phyloP scores from a whole-genome alignment of 768 basidiomycete genomes.

The Tricholomella constricta region DNA sequence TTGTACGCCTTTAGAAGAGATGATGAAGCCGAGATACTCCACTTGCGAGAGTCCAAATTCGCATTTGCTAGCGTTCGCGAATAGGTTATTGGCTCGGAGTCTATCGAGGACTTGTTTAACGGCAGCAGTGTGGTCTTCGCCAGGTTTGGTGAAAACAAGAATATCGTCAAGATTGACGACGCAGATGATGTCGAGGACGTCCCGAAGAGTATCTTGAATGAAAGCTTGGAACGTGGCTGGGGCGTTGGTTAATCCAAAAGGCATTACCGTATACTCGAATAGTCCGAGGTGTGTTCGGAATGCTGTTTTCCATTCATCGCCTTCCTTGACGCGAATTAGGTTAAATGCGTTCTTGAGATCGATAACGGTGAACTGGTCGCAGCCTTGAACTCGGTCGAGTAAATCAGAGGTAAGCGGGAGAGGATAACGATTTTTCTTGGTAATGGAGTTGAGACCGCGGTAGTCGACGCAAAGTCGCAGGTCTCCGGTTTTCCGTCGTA shows the following conservation, averaged over 20 bases:
- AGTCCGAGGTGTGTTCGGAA: constrained; percentile 39
- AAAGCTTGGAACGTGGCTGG: constrained; percentile 46
- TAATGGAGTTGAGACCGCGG: constrained; percentile 32
- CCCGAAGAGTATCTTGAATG: constrained; percentile 41
- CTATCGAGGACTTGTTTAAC: constrained; percentile 30
- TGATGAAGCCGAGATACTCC: constrained; percentile 39
- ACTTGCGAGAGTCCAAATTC: constrained; percentile 31
- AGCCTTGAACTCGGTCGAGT: constrained; percentile 27
- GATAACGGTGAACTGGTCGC: constrained; percentile 31
- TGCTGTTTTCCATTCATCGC: constrained; percentile 46
- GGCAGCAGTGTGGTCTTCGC: constrained; percentile 27
- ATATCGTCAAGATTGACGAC: constrained; percentile 47
- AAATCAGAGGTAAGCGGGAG: constrained; percentile 32
- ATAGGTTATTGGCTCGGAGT: constrained; percentile 26
- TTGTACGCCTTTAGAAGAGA: constrained; percentile 27
- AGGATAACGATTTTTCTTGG: constrained; percentile 29
- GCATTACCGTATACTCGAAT: constrained; percentile 41
- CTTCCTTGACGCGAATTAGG: constrained; percentile 36
- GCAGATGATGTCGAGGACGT: constrained; percentile 37
- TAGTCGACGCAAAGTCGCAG: constrained; percentile 32
- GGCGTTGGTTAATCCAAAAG: constrained; percentile 40
- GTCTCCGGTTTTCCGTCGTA: constrained; percentile 17
- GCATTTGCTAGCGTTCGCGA: constrained; percentile 40
- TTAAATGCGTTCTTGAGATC: constrained; percentile 42
- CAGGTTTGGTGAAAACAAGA: constrained; percentile 34